Percentiles rank a stretch among this genome's conserved stretches.
Conservation (phyloP, 495 filamentous ascomycete species). For the Xylaria telfairii region DNA sequence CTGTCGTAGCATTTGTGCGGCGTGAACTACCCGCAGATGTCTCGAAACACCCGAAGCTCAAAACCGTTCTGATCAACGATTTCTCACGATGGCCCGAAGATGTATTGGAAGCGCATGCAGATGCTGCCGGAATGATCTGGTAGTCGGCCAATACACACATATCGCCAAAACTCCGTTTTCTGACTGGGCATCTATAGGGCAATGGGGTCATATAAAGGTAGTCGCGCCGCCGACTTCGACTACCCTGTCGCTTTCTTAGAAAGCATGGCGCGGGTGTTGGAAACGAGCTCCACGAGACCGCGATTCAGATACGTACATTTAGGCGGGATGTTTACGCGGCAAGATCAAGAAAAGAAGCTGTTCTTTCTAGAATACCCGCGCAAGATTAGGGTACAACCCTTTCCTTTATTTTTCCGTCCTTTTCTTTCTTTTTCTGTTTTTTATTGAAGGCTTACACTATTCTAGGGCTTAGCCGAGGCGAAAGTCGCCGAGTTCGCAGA, state of each 20-base stretch:
- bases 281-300: slow-evolving; percentile 25
- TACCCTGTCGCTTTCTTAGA: slow-evolving; percentile 31
- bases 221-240: slow-evolving; percentile 24
- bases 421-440: not conserved
- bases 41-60: slow-evolving; percentile 31
- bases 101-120: slow-evolving; percentile 27
- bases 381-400: slow-evolving; percentile 30
- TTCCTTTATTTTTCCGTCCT: too few species aligned
- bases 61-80: slow-evolving; percentile 29
- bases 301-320: slow-evolving; percentile 37
- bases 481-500: slow-evolving; percentile 23
- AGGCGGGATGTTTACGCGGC: slow-evolving; percentile 33
- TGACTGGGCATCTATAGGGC: slow-evolving; percentile 23
- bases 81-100: slow-evolving; percentile 35
- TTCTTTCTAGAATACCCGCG: slow-evolving; percentile 30
- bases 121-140: slow-evolving; percentile 37
- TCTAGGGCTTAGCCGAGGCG: slow-evolving; percentile 23
- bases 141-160: slow-evolving; percentile 13
- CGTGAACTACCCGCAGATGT: slow-evolving; percentile 29
- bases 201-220: slow-evolving; percentile 29
- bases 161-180: too few species aligned
- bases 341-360: slow-evolving; percentile 30
- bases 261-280: slow-evolving; percentile 25
- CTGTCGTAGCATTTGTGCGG: slow-evolving; percentile 32
- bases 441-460: not conserved